These are phyloP conservation scores for Pseudevernia furfuracea DNA, from an alignment of 495 filamentous ascomycete genomes.

Conservation along the genomic window DNA sequence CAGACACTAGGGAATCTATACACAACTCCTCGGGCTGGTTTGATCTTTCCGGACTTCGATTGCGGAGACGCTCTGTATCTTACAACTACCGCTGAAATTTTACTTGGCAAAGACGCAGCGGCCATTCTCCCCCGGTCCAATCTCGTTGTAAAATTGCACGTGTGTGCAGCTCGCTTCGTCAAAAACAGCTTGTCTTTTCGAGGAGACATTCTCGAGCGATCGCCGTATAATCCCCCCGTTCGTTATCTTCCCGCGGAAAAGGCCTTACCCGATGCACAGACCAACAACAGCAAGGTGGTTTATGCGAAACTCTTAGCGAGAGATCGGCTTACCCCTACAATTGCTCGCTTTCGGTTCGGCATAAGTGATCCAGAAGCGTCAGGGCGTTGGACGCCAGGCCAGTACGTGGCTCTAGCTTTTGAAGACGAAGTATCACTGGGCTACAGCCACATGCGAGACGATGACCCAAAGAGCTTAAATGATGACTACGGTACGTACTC, in stretches of 20 bases:
- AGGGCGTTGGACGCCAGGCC: constrained; percentile 55
- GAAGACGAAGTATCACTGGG: constrained; percentile 56
- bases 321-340: constrained; percentile 53
- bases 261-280: constrained; percentile 23
- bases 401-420: constrained; percentile 70
- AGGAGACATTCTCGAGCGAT: constrained; percentile 47
- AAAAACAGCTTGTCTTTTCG: constrained; percentile 56
- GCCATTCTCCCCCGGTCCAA: constrained; percentile 58
- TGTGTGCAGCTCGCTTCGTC: constrained; percentile 55
- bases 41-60: constrained; percentile 63
- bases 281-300: constrained; percentile 23
- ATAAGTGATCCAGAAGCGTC: constrained; percentile 39
- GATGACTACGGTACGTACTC: too few relatives aligned
- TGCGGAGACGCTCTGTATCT: constrained; percentile 62
- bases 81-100: constrained; percentile 57
- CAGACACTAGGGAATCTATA: constrained; percentile 71
- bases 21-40: constrained; percentile 54
- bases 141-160: constrained; percentile 58
- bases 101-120: constrained; percentile 53
- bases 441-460: constrained; percentile 74
- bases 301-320: constrained; percentile 48
- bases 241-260: constrained; percentile 48
- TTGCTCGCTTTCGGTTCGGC: constrained; percentile 55
- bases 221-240: constrained; percentile 65
- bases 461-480: constrained; percentile 68